phyloP scores from a whole-genome alignment of 2,329 filamentous ascomycete genomes.

The Fusarium gaditjirri region DNA sequence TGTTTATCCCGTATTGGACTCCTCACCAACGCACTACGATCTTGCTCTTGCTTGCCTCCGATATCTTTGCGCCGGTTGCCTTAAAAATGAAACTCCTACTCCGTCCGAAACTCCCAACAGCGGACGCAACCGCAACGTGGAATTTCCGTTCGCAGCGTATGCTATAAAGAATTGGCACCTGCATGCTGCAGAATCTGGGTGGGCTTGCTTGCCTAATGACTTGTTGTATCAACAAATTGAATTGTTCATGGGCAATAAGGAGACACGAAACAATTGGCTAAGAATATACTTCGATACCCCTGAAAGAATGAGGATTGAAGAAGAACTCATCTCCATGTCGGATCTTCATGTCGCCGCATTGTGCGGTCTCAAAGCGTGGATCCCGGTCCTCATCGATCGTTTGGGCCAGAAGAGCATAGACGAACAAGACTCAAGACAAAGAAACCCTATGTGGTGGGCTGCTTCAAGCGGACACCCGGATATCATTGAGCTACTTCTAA shows the following conservation, averaged over 20 bases:
- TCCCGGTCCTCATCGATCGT: background rate
- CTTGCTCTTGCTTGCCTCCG: slow-evolving; percentile 30
- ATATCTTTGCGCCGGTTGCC: slow-evolving; percentile 22
- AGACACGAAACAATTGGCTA: slow-evolving; percentile 4
- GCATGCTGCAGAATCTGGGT: slow-evolving; percentile 9
- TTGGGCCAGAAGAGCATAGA: background rate
- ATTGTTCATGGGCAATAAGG: background rate
- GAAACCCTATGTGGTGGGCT: slow-evolving; percentile 37
- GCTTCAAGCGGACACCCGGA: slow-evolving; percentile 36
- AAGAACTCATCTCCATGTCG: background rate
- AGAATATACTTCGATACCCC: background rate
- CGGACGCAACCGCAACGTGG: background rate
- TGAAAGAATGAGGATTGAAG: background rate
- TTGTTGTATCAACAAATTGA: slow-evolving; percentile 5
- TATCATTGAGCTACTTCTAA: slow-evolving; percentile 34
- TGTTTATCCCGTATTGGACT: slow-evolving; percentile 22
- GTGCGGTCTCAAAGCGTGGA: slow-evolving; percentile 14
- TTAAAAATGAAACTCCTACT: background rate
- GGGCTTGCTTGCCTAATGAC: background rate
- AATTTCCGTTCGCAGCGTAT: slow-evolving; percentile 29
- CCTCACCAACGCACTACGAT: slow-evolving; percentile 20
- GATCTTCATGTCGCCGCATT: slow-evolving; percentile 25
- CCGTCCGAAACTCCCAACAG: background rate
- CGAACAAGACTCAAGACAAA: background rate
- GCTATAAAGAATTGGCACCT: slow-evolving; percentile 17